A percentile compares a stretch with the other conserved stretches of the same genome.
Conservation (phyloP, 805 yeast species). For the Candida nonsorbophila region DNA sequence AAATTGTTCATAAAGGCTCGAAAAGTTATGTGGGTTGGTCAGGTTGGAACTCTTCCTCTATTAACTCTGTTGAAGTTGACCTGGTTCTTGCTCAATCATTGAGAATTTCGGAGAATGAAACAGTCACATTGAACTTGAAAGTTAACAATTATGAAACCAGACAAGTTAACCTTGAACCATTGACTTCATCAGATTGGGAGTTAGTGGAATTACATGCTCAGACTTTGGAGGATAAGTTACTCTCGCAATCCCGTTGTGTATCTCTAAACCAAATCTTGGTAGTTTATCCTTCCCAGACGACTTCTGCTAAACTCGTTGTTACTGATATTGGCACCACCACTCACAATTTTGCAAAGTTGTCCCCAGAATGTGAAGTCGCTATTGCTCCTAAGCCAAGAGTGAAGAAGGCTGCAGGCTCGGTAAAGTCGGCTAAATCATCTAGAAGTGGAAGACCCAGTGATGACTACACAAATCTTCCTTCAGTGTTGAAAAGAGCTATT, state of each 20-base stretch:
- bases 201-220: conserved; percentile 78
- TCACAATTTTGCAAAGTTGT: conserved; percentile 45
- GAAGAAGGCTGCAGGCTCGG: conserved; percentile 21
- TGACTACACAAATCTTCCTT: conserved; percentile 20
- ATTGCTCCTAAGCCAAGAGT: conserved; percentile 59
- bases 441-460: conserved; percentile 15
- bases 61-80: conserved; percentile 53
- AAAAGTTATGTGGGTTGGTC: conserved; percentile 60
- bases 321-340: conserved; percentile 40
- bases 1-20: conserved; percentile 25
- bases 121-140: conserved; percentile 38
- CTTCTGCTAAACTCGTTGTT: conserved; percentile 56
- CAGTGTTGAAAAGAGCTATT: conserved; percentile 48
- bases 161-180: conserved; percentile 73
- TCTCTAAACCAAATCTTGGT: conserved; percentile 52
- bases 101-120: conserved; percentile 39
- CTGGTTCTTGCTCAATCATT: conserved; percentile 56
- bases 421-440: conserved; percentile 17
- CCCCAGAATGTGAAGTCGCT: conserved; percentile 63
- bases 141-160: conserved; percentile 47
- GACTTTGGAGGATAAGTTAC: conserved; percentile 63
- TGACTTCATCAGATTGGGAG: conserved; percentile 82
- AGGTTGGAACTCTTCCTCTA: conserved; percentile 41
- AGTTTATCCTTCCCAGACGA: conserved; percentile 58
- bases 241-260: conserved; percentile 79